Evolutionary conservation across 306 rosid species (phyloP).

Genomic region (Lathyrus sativus): DNA sequence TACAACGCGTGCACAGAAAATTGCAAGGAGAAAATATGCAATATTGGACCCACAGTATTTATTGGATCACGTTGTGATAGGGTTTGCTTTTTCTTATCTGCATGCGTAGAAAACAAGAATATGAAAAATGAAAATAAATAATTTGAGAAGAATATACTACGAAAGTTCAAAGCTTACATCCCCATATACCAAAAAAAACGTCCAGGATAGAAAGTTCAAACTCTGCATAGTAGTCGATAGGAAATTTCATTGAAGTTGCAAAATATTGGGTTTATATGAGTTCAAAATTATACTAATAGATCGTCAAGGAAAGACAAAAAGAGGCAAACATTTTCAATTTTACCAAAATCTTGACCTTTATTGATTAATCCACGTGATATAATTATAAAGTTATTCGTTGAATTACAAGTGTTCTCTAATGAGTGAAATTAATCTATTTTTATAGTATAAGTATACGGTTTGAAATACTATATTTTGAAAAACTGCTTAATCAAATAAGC

Average conservation of each 20-base stretch:
- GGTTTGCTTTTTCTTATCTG: conserved; percentile 33
- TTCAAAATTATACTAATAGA: too few species aligned
- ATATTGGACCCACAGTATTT: conserved; percentile 29
- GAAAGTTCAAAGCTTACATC: not conserved
- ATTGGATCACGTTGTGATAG: conserved; percentile 31
- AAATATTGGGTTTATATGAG: not conserved
- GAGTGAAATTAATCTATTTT: too few species aligned
- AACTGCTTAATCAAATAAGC: too few species aligned
- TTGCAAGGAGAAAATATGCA: conserved; percentile 36
- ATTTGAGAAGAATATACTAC: not conserved
- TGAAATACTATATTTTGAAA: too few species aligned
- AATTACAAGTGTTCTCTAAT: too few species aligned
- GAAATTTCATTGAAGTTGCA: not conserved
- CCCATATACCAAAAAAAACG: not conserved
- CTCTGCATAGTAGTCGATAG: too few species aligned
- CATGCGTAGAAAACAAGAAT: not conserved
- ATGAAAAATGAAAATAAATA: not conserved
- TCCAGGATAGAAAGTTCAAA: not conserved
- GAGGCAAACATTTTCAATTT: too few species aligned
- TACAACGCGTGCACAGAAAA: conserved; percentile 53
- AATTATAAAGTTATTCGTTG: too few species aligned
- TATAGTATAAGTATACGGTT: too few species aligned
- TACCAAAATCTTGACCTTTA: too few species aligned
- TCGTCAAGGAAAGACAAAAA: too few species aligned
- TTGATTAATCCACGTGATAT: too few species aligned